Conservation (phyloP, 2,329 filamentous ascomycete species). For the Aspergillus caelatus region DNA sequence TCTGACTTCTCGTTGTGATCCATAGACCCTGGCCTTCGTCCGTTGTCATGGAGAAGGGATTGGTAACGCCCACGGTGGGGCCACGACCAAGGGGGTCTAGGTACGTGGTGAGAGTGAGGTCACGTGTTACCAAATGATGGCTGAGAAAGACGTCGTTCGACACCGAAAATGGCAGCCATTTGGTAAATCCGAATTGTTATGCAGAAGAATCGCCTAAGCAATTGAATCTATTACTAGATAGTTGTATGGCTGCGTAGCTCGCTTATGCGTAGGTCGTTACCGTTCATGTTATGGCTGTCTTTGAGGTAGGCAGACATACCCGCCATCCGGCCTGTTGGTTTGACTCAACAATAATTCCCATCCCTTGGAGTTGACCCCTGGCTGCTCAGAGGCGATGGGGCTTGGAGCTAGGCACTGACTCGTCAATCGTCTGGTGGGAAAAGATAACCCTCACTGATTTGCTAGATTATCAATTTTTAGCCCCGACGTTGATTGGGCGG, state of each 20-base stretch:
- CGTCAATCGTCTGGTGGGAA: neutral
- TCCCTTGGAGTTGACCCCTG: too few relatives aligned
- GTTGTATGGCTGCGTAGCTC: too few relatives aligned
- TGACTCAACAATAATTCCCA: too few relatives aligned
- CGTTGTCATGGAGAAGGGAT: neutral
- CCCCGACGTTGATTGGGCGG: neutral
- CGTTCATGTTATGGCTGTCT: too few relatives aligned
- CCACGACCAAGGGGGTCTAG: neutral
- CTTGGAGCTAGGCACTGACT: neutral
- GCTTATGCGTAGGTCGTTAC: too few relatives aligned
- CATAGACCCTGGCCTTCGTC: too few relatives aligned
- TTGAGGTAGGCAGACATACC: too few relatives aligned
- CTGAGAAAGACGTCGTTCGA: constrained; percentile 10
- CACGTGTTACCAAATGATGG: constrained; percentile 11
- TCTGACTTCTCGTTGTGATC: too few relatives aligned
- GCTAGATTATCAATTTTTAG: neutral
- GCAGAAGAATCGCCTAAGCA: too few relatives aligned
- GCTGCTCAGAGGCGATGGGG: too few relatives aligned
- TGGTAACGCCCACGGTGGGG: neutral
- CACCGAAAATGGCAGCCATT: constrained; percentile 15
- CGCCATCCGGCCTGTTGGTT: too few relatives aligned
- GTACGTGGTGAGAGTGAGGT: neutral
- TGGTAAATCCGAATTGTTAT: constrained; percentile 15
- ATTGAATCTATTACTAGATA: too few relatives aligned
- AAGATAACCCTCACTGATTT: neutral